Conservation (phyloP, 148 eudicot genomes). For the Silene latifolia region DNA sequence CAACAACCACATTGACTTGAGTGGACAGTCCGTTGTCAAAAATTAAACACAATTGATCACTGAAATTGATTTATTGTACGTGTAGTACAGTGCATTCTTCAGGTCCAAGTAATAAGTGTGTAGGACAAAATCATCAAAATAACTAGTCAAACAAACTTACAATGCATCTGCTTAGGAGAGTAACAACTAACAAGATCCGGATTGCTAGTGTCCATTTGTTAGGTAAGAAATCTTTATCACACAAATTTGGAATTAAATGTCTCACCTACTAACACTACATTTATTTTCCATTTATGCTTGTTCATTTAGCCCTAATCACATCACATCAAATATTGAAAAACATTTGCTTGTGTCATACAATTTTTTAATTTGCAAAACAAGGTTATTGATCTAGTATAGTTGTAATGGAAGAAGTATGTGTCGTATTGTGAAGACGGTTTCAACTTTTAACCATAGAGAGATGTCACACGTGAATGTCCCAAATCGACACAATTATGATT, state of each 20-base stretch:
- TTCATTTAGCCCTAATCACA: neutral
- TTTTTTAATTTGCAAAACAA: no score
- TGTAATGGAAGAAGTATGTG: no score
- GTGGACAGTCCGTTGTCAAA: constrained; percentile 3
- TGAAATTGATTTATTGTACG: constrained; percentile 14
- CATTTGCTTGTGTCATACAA: no score
- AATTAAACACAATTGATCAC: constrained; percentile 14
- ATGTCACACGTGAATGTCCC: no score
- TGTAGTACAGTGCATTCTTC: constrained; percentile 14
- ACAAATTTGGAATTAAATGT: constrained; percentile 9
- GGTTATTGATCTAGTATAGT: no score
- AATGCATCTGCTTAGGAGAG: neutral
- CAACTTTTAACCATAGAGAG: no score
- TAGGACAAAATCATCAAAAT: neutral
- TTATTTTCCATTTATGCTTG: neutral
- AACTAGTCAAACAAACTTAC: constrained; percentile 7
- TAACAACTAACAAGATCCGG: constrained; percentile 21
- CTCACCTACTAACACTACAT: constrained; percentile 10
- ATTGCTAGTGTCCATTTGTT: constrained; percentile 16
- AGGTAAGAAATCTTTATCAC: constrained; percentile 20
- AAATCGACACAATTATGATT: no score
- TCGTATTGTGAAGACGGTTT: no score
- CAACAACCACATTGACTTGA: constrained; percentile 30
- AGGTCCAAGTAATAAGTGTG: constrained; percentile 10
- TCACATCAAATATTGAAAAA: no score